Evolutionary conservation across 495 filamentous ascomycete species (phyloP).

Genomic region (Wilcoxina mikolae): DNA sequence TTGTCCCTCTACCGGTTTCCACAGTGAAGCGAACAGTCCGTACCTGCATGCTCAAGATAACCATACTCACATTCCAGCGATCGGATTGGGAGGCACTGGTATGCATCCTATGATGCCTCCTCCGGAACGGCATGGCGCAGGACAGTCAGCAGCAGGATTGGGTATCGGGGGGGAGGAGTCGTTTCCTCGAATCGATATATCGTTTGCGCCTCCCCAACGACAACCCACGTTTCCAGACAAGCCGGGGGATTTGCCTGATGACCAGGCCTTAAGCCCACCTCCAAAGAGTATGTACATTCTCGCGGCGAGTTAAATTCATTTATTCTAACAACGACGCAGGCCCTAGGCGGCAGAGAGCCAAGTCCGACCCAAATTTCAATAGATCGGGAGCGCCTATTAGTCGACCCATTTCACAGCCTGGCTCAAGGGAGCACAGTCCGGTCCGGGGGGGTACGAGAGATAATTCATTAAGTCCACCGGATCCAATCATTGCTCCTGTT

Average conservation of each 20-base stretch:
- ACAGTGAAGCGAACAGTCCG: slow-evolving; percentile 36
- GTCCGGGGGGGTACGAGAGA: slow-evolving; percentile 31
- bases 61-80: slow-evolving; percentile 37
- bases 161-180: slow-evolving; percentile 49
- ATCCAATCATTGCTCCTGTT: too few species aligned
- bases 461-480: slow-evolving; percentile 35
- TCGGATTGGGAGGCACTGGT: slow-evolving; percentile 35
- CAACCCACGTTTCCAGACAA: slow-evolving; percentile 56
- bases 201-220: slow-evolving; percentile 64
- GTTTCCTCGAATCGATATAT: slow-evolving; percentile 81
- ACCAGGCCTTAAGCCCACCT: slow-evolving; percentile 72
- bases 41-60: slow-evolving; percentile 55
- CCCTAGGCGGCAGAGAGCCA: slow-evolving; percentile 47
- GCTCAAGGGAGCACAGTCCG: slow-evolving; percentile 15
- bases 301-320: neutral
- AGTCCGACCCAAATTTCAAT: slow-evolving; percentile 55
- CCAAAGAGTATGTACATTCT: slow-evolving; percentile 51
- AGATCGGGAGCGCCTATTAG: slow-evolving; percentile 33
- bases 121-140: slow-evolving; percentile 33
- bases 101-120: slow-evolving; percentile 37
- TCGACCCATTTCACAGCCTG: slow-evolving; percentile 31
- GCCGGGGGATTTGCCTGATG: slow-evolving; percentile 40
- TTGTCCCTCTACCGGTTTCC: slow-evolving; percentile 30
- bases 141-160: slow-evolving; percentile 45
- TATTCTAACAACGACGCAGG: slow-evolving; percentile 29